These are phyloP conservation scores for Pneumocystis wakefieldiae DNA, from an alignment of 1,139 yeast genomes.

Conservation along the genomic window DNA sequence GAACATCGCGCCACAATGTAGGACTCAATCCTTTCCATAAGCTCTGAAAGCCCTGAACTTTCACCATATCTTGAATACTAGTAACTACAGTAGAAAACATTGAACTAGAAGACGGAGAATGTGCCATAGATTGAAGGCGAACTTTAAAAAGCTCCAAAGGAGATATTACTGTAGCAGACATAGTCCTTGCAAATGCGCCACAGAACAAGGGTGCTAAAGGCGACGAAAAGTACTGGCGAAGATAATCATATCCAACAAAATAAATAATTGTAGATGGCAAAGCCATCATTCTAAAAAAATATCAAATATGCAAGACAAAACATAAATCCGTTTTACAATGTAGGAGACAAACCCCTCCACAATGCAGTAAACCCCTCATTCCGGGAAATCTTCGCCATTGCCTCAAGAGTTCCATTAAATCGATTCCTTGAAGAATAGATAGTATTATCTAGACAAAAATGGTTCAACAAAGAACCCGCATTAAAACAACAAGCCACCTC, in stretches of 20 bases:
- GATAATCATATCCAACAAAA: conserved; percentile 81
- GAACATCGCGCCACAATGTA: conserved; percentile 94
- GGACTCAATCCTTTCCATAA: conserved; percentile 73
- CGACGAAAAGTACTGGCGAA: conserved; percentile 26
- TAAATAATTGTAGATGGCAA: conserved; percentile 87
- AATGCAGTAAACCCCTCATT: conserved; percentile 64
- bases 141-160: conserved; percentile 84
- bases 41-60: conserved; percentile 43
- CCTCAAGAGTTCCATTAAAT: conserved; percentile 51
- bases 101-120: conserved; percentile 5
- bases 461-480: background rate
- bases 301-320: background rate
- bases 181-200: conserved; percentile 68
- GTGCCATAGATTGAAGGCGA: conserved; percentile 53
- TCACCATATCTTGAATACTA: conserved; percentile 44
- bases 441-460: background rate
- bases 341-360: conserved; percentile 80
- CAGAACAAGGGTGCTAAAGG: conserved; percentile 61
- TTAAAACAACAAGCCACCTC: background rate
- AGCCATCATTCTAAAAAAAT: conserved; percentile 43
- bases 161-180: conserved; percentile 74
- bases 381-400: conserved; percentile 46
- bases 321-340: conserved; percentile 26
- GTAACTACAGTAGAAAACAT: conserved; percentile 14
- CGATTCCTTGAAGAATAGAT: background rate